Base-by-base conservation (phyloP, 805 yeast species). In the Saturnispora galanensis region DNA sequence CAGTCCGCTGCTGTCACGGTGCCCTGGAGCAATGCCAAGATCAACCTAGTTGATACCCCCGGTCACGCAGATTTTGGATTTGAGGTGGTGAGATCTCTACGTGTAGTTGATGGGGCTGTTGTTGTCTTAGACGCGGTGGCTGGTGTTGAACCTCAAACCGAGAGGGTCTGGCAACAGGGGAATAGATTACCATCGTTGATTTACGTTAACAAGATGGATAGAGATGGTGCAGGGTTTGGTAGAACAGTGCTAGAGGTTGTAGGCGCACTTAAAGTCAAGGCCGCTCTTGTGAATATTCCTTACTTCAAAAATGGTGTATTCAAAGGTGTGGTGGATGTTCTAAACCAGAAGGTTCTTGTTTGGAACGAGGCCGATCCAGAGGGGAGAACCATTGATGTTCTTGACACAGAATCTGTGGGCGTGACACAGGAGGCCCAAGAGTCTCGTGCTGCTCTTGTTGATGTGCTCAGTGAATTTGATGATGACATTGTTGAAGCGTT, bases 61-160 rank as follows among this genome's bases (percentile, higher is more conserved):
- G 98, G 98, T 0, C 98, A 93, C 63, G 97, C 96, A 0, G 98
- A 93, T 64, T 93, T 93, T 61, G 84, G 94, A 0, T 93, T 89
- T 60, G 98, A 93, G 63, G 98, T 93, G 4, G 84, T 78, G 2
- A 67, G 97, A 45, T 81, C 97, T 0, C 70, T 93, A 46, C 73
- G 96, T 50, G 97, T 93, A 1, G 66, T 93, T 9, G 98, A 93
- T 65, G 97, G 97, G 3, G 94, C 90, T 1, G 94, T 93, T 7
- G 83, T 95, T 0, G 84, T 93, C 9, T 64, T 93, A 42, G 98
- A 93, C 65, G 95, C 85, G 1, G 97, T 90, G 8, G 97, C 96
- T 2, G 98, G 98, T 10, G 98, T 93, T 1, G 98, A 93, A 60
- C 93, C 97, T 0, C 97, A 93, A 62, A 90, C 98, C 0, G 97